phyloP scores from a whole-genome alignment of 2,329 filamentous ascomycete species.

The Ilyonectria mors-panacis region DNA sequence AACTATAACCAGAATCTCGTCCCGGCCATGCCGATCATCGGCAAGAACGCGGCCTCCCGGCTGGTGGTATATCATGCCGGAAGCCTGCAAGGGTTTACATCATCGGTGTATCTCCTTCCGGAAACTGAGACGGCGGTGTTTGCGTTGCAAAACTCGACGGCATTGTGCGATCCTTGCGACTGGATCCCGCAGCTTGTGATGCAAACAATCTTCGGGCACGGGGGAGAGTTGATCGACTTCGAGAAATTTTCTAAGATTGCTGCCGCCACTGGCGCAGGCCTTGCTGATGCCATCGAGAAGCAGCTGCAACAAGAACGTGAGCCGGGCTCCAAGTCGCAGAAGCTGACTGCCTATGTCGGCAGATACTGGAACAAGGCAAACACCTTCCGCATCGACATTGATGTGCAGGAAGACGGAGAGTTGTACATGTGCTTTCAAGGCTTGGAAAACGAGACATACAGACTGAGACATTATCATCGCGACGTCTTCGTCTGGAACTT shows the following conservation, averaged over 20 bases:
- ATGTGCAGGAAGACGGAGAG: neutral
- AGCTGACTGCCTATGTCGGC: neutral
- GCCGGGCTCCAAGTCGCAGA: neutral
- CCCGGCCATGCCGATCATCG: neutral
- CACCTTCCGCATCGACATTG: constrained; percentile 1
- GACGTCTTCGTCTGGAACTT: neutral
- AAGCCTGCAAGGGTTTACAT: constrained; percentile 6
- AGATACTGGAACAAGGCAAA: constrained; percentile 1
- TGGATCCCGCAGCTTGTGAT: constrained; percentile 7
- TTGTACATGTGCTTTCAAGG: neutral
- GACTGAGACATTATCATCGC: constrained; percentile 1
- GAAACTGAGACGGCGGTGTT: constrained; percentile 7
- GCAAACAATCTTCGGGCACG: neutral
- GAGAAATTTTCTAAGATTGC: neutral
- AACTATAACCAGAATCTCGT: constrained; percentile 8
- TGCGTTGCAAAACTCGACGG: constrained; percentile 4
- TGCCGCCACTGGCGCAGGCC: neutral
- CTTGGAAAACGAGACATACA: constrained; percentile 1
- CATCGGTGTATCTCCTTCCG: constrained; percentile 1
- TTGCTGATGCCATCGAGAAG: neutral
- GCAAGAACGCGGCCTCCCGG: neutral
- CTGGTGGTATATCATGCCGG: constrained; percentile 5
- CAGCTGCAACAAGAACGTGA: neutral
- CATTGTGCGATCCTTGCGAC: constrained; percentile 4
- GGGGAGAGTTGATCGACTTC: neutral